A percentile compares a stretch with the other conserved stretches of the same genome.
Conservation (phyloP, 2,329 filamentous ascomycete species). For the Exophiala calicioides region DNA sequence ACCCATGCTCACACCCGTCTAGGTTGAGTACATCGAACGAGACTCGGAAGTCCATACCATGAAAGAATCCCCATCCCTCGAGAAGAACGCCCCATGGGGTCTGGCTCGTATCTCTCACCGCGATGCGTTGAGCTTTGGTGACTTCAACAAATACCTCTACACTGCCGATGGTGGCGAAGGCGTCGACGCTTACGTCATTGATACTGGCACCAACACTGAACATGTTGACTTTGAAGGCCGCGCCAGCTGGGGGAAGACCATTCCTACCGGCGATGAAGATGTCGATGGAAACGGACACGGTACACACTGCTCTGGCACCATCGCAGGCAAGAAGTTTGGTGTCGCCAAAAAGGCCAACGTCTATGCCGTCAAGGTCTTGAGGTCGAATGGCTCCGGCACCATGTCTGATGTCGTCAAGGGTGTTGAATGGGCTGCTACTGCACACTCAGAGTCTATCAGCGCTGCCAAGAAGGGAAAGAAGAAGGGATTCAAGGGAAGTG, state of each 20-base stretch:
- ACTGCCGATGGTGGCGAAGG: constrained; percentile 87
- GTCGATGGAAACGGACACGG: constrained; percentile 96
- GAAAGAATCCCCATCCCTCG: constrained; percentile 57
- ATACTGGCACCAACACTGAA: constrained; percentile 90
- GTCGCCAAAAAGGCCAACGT: constrained; percentile 98
- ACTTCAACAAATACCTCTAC: constrained; percentile 97
- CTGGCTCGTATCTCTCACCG: constrained; percentile 97
- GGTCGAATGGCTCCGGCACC: constrained; percentile 93
- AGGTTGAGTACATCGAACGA: constrained; percentile 97
- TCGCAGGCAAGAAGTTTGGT: constrained; percentile 98
- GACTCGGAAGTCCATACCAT: constrained; percentile 90
- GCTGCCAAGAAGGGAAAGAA: constrained; percentile 81
- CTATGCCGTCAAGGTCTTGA: constrained; percentile 96
- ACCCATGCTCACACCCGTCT: constrained; percentile 24
- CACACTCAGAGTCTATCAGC: constrained; percentile 74
- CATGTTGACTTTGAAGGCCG: constrained; percentile 98
- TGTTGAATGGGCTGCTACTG: constrained; percentile 87
- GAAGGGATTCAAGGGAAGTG: constrained; percentile 97
- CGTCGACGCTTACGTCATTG: constrained; percentile 97
- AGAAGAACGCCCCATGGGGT: constrained; percentile 98
- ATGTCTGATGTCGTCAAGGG: constrained; percentile 99
- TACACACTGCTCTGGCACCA: constrained; percentile 97
- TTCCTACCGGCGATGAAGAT: constrained; percentile 77
- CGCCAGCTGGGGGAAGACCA: constrained; percentile 95
- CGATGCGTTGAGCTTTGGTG: constrained; percentile 76